Conservation (phyloP, 805 yeast genomes). For the Cyberlindnera nakhonratchasimensis region DNA sequence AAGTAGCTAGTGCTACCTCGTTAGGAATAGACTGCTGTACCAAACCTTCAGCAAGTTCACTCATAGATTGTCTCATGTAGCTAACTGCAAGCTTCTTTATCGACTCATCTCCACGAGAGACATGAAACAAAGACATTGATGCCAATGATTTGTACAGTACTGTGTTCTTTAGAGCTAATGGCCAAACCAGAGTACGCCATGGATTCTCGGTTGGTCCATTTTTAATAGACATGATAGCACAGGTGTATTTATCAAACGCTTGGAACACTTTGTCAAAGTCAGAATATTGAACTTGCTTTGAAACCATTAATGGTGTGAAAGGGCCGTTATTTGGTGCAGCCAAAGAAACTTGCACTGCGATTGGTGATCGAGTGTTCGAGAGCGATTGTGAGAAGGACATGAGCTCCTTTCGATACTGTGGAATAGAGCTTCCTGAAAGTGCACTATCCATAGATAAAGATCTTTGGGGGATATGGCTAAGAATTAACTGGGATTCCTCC, state of each 20-base stretch:
- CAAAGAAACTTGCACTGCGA: not conserved
- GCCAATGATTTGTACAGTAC: conserved; percentile 61
- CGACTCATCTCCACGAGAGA: conserved; percentile 42
- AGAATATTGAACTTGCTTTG: conserved; percentile 2
- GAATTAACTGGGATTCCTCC: conserved; percentile 1
- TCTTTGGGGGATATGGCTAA: conserved; percentile 11
- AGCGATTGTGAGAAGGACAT: conserved; percentile 17
- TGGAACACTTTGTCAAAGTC: conserved; percentile 26
- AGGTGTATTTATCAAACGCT: conserved; percentile 44
- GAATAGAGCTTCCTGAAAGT: conserved; percentile 17
- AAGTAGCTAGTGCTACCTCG: conserved; percentile 64
- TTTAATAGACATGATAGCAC: conserved; percentile 57
- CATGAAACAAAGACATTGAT: conserved; percentile 64
- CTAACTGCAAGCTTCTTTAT: conserved; percentile 47
- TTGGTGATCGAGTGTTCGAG: conserved; percentile 6
- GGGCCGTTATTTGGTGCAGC: conserved; percentile 1
- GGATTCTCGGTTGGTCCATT: conserved; percentile 66
- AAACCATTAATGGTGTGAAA: not conserved
- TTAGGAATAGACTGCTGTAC: conserved; percentile 46
- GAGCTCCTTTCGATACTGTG: conserved; percentile 25
- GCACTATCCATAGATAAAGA: conserved; percentile 22
- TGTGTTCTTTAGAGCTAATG: conserved; percentile 51
- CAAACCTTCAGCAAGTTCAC: conserved; percentile 56
- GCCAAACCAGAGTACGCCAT: conserved; percentile 57
- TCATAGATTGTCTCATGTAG: conserved; percentile 59